These are phyloP conservation scores for Cercis canadensis DNA, from an alignment of 306 rosid genomes.

Conservation along the genomic window DNA sequence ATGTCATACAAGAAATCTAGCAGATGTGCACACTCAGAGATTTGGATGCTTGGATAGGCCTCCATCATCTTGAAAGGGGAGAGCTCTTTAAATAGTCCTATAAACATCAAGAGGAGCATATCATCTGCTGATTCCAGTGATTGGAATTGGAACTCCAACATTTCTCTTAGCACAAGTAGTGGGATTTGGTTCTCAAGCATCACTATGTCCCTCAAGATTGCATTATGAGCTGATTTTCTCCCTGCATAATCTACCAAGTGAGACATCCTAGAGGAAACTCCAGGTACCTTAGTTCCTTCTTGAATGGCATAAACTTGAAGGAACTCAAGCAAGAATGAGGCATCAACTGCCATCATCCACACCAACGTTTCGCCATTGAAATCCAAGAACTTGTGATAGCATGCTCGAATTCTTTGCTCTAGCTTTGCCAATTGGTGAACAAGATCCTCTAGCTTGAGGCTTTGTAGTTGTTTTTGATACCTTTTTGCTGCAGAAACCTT, in stretches of 20 bases:
- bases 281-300: slow-evolving; percentile 41
- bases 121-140: slow-evolving; percentile 55
- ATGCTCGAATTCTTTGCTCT: slow-evolving; percentile 58
- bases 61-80: slow-evolving; percentile 67
- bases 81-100: slow-evolving; percentile 61
- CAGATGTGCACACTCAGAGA: slow-evolving; percentile 63
- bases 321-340: slow-evolving; percentile 75
- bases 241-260: slow-evolving; percentile 69
- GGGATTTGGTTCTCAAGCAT: slow-evolving; percentile 94
- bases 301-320: slow-evolving; percentile 57
- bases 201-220: slow-evolving; percentile 72
- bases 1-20: slow-evolving; percentile 63
- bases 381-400: slow-evolving; percentile 77
- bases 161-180: slow-evolving; percentile 60
- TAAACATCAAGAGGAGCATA: slow-evolving; percentile 53
- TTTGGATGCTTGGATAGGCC: slow-evolving; percentile 40
- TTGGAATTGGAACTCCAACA: slow-evolving; percentile 54
- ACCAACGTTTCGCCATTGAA: slow-evolving; percentile 68
- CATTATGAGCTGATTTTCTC: slow-evolving; percentile 61
- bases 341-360: slow-evolving; percentile 82
- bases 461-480: slow-evolving; percentile 53
- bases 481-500: slow-evolving; percentile 70
- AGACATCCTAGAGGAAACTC: slow-evolving; percentile 64
- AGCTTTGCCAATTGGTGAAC: slow-evolving; percentile 56
- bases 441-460: slow-evolving; percentile 47